Percentiles rank a stretch among this genome's conserved stretches.
Evolutionary conservation across 75 land plant genomes (phyloP).

Genomic region (Cunninghamia lanceolata): DNA sequence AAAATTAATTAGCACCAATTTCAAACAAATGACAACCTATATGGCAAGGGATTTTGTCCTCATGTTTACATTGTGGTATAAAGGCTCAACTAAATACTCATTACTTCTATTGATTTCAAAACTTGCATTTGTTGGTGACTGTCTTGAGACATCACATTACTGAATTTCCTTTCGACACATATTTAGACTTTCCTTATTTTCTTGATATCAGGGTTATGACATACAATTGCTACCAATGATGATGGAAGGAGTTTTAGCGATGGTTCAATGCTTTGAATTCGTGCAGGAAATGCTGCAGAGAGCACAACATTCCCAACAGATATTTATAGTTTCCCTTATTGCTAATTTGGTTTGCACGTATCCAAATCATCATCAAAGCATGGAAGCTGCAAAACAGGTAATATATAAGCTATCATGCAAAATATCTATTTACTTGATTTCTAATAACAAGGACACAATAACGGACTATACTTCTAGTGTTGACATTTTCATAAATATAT

Average conservation of each 20-base stretch:
- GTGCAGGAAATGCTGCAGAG: constrained; percentile 38
- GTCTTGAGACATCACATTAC: neutral
- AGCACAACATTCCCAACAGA: constrained; percentile 19
- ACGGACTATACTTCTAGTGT: neutral
- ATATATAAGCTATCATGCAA: neutral
- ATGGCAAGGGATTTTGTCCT: too few relatives aligned
- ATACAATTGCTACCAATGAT: constrained; percentile 32
- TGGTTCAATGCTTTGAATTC: constrained; percentile 39
- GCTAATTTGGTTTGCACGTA: constrained; percentile 19
- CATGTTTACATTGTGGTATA: neutral
- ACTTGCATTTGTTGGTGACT: neutral
- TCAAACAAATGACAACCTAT: neutral
- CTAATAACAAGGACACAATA: neutral
- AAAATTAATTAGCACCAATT: neutral
- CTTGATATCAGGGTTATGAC: constrained; percentile 38
- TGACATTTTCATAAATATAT: neutral
- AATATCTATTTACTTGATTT: too few relatives aligned
- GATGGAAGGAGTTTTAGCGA: constrained; percentile 32
- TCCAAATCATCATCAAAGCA: constrained; percentile 26
- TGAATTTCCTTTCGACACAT: neutral
- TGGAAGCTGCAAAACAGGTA: constrained; percentile 29
- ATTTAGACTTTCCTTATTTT: neutral
- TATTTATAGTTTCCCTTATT: constrained; percentile 29
- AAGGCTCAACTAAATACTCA: neutral
- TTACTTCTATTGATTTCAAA: neutral